These are phyloP conservation scores for Acaromyces ingoldii DNA, from an alignment of 1,284 basidiomycete genomes.

Conservation along the genomic window DNA sequence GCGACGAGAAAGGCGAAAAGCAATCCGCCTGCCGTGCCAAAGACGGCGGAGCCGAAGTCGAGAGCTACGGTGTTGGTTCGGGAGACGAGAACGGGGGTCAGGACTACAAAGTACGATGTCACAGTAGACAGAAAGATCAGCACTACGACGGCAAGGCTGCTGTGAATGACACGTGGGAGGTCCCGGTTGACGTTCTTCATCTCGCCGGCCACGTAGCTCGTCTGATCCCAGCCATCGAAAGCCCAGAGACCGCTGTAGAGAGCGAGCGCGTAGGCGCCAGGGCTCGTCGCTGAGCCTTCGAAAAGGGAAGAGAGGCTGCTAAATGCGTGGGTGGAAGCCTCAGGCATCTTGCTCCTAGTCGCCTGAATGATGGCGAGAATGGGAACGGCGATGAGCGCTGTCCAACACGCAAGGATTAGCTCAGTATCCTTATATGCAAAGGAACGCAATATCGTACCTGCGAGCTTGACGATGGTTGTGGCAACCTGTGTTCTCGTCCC, in stretches of 20 bases:
- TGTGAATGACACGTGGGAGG: constrained; percentile 81
- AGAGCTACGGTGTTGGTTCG: constrained; percentile 74
- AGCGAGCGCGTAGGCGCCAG: constrained; percentile 82
- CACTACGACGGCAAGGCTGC: constrained; percentile 73
- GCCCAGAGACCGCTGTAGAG: constrained; percentile 94
- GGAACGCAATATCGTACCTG: background rate
- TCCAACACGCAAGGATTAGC: no score
- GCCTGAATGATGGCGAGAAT: constrained; percentile 70
- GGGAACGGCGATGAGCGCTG: constrained; percentile 64
- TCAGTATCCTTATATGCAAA: no score
- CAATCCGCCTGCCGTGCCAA: constrained; percentile 77
- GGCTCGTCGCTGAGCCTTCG: constrained; percentile 67
- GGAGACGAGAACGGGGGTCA: constrained; percentile 62
- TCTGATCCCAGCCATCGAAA: constrained; percentile 83
- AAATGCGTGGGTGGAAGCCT: constrained; percentile 23
- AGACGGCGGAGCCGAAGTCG: constrained; percentile 82
- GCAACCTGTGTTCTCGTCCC: constrained; percentile 78
- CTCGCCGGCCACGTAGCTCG: constrained; percentile 80
- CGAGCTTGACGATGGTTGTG: constrained; percentile 78
- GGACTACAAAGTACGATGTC: constrained; percentile 86
- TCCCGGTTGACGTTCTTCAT: constrained; percentile 76
- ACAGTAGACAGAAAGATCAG: constrained; percentile 73
- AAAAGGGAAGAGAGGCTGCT: constrained; percentile 58
- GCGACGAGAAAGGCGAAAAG: constrained; percentile 85
- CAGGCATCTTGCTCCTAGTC: constrained; percentile 57